Evolutionary conservation across 768 basidiomycete genomes (phyloP), one percentile per base, ranked within the genome.

Genomic region (Xerocomus potaroensis): DNA sequence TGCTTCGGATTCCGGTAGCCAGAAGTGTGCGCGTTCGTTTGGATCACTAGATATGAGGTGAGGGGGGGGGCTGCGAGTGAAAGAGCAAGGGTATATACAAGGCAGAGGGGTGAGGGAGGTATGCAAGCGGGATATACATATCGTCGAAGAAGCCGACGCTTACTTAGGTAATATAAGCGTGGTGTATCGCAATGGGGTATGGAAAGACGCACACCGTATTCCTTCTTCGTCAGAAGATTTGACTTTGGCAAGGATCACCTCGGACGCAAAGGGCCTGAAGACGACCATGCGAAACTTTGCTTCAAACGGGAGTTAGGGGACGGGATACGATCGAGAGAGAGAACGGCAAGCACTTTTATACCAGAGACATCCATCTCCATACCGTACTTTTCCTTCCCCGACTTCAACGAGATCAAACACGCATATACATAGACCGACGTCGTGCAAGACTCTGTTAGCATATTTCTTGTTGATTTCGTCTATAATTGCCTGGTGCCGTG

Each of bases 391-490:
- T 1, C 95, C 95, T 60, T 97, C 93, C 2, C 91, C 86, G 1
- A 83, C 87, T 53, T 91, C 79, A 0, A 83, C 71, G 32, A 99
- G 69, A 64, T 98, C 95, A 51, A 92, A 96, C 1, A 92, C 79
- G 49, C 84, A 90, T 43, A 98, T 78, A 53, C 91, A 94, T 19
- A 99, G 78, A 1, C 95, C 95, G 47, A 95, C 84, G 46, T 92
- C 87, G 58, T 93, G 89, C 15, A 97, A 69, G 37, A 94, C 81
- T 44, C 86, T 79, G 64, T 98, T 97, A 5, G 95, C 88, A 55
- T 95, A 98, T 68, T 96, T 96, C 64, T 89, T 89, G 74, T 98
- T 94, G 54, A 98, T 73, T 59, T 92, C 89, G 49, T 84, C 79
- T 22, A 78, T 84, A 55, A 97, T 77, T 0, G 92, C 90, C 38